Conservation (phyloP, 352 stramenopile species). For the Globisporangium rhizosaccharum region DNA sequence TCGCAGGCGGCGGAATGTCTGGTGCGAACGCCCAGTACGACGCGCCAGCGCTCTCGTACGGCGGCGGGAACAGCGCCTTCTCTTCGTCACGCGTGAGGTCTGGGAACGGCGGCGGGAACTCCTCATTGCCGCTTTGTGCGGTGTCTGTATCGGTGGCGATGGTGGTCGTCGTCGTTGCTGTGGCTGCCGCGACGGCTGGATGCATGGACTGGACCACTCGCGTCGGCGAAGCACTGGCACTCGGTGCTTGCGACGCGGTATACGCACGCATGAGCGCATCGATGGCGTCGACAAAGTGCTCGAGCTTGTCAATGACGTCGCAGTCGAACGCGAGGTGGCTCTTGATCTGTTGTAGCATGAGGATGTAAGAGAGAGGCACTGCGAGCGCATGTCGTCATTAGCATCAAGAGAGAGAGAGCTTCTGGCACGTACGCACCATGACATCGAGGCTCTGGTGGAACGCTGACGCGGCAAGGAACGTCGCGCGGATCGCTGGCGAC, state of each 20-base stretch:
- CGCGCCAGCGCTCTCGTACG: constrained; percentile 27
- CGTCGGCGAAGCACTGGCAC: no score
- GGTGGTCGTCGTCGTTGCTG: neutral
- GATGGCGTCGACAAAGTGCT: constrained; percentile 32
- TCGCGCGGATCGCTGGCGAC: constrained; percentile 26
- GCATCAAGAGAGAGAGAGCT: neutral
- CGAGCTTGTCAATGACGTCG: constrained; percentile 20
- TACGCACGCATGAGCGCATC: constrained; percentile 13
- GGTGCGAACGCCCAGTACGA: constrained; percentile 18
- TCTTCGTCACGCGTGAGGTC: constrained; percentile 18
- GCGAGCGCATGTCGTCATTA: neutral
- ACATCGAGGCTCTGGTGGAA: constrained; percentile 32
- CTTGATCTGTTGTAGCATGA: constrained; percentile 14
- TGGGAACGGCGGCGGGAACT: constrained; percentile 36
- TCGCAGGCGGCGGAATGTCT: constrained; percentile 6
- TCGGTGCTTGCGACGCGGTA: neutral
- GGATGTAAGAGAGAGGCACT: neutral
- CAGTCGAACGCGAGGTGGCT: constrained; percentile 24
- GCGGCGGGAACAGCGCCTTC: constrained; percentile 22
- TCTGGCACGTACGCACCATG: constrained; percentile 17
- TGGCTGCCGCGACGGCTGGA: constrained; percentile 5
- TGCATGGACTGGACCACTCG: neutral
- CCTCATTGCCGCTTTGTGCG: neutral
- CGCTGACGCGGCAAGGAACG: constrained; percentile 29
- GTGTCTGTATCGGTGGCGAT: neutral